A percentile compares a stretch with the other conserved stretches of the same genome.
These are phyloP conservation scores for Plenodomus lindquistii DNA, from an alignment of 2,329 filamentous ascomycete species.

Conservation along the genomic window DNA sequence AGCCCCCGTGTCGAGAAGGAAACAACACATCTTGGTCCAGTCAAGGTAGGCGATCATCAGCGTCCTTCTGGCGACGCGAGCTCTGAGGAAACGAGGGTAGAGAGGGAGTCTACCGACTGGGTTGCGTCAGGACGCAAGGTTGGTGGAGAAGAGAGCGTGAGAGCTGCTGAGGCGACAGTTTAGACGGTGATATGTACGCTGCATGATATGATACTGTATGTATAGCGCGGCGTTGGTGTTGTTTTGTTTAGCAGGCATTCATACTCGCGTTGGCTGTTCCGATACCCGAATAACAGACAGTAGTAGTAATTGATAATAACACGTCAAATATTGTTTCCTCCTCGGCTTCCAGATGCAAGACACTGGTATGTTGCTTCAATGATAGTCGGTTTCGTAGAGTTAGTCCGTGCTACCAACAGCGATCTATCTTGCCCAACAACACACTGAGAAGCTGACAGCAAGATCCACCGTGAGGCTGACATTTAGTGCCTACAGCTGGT, in stretches of 20 bases:
- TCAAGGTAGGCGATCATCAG: not conserved
- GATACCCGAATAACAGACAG: too few species aligned
- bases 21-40: not conserved
- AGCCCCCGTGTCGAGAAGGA: not conserved
- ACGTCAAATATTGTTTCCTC: too few species aligned
- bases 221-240: not conserved
- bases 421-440: too few species aligned
- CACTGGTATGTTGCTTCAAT: too few species aligned
- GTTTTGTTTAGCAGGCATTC: not conserved
- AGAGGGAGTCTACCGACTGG: conserved; percentile 5
- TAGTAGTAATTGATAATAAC: too few species aligned
- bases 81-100: conserved; percentile 14
- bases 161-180: not conserved
- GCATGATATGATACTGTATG: not conserved
- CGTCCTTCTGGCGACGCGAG: conserved; percentile 10
- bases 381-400: too few species aligned
- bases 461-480: too few species aligned
- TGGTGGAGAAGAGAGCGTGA: not conserved
- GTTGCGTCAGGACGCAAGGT: not conserved
- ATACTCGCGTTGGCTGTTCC: too few species aligned
- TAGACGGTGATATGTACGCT: not conserved
- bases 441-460: too few species aligned
- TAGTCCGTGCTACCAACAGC: too few species aligned
- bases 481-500: too few species aligned
- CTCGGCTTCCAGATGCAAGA: too few species aligned